Evolutionary conservation across 371 early-diverging fungal genomes (phyloP).

Genomic region (Syncephalis plumigaleata): DNA sequence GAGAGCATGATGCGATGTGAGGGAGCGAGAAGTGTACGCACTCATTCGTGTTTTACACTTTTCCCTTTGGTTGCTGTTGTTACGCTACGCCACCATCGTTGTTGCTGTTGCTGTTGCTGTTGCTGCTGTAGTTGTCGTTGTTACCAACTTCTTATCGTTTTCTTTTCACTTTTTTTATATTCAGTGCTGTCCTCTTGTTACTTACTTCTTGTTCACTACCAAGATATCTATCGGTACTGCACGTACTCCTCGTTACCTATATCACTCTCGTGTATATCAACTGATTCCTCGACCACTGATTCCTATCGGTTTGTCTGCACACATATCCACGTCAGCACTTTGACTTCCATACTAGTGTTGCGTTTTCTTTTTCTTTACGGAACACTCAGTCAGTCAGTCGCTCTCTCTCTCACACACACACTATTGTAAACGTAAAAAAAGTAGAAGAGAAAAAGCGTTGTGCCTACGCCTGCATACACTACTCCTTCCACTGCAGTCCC

Average conservation of each 20-base stretch:
- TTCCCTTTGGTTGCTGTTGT: too few species aligned
- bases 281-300: too few species aligned
- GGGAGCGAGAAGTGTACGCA: too few species aligned
- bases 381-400: not conserved
- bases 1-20: too few species aligned
- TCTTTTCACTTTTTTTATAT: too few species aligned
- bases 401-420: not conserved
- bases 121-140: not conserved
- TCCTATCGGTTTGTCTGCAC: not conserved
- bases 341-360: not conserved
- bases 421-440: not conserved
- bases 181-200: not conserved
- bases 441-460: too few species aligned
- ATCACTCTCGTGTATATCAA: too few species aligned
- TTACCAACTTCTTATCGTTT: too few species aligned
- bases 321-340: not conserved
- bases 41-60: too few species aligned
- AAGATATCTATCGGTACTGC: not conserved
- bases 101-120: not conserved
- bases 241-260: not conserved
- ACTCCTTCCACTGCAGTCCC: too few species aligned
- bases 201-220: not conserved
- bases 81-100: not conserved
- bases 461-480: too few species aligned
- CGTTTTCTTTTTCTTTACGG: not conserved